Conservation (phyloP, 768 basidiomycete genomes). For the Mycena pura region DNA sequence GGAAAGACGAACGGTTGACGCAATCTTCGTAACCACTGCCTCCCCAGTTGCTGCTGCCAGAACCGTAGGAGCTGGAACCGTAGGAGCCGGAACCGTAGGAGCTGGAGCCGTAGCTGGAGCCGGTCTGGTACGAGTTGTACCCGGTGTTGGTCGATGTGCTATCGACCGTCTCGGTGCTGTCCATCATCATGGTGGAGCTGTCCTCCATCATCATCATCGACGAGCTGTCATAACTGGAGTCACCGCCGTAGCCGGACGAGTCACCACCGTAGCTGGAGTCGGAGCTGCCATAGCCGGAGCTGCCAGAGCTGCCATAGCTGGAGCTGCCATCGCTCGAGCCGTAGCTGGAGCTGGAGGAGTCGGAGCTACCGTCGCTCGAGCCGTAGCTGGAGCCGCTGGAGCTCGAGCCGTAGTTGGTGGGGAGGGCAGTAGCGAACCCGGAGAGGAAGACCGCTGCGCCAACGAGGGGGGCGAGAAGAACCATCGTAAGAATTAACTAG, state of each 20-base stretch:
- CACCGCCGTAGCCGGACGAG: conserved; percentile 30
- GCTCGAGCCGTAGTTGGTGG: conserved; percentile 21
- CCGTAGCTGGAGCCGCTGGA: conserved; percentile 20
- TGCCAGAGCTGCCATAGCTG: conserved; percentile 12
- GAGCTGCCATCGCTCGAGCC: conserved; percentile 23
- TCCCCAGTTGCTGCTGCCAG: conserved; percentile 65
- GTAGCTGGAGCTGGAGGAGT: conserved; percentile 19
- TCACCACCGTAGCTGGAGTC: conserved; percentile 28
- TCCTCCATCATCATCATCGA: too few relatives aligned
- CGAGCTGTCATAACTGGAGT: conserved; percentile 22
- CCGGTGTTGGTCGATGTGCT: conserved; percentile 16
- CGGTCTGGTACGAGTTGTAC: conserved; percentile 28
- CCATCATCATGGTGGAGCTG: too few relatives aligned
- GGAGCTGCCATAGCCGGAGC: conserved; percentile 24
- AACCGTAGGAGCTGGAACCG: conserved; percentile 56
- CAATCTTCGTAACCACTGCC: conserved; percentile 67
- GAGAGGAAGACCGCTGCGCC: conserved; percentile 61
- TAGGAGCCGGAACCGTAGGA: conserved; percentile 41
- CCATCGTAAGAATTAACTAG: conserved; percentile 59
- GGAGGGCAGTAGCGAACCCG: conserved; percentile 56
- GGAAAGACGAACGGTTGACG: conserved; percentile 58
- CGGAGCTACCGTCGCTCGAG: conserved; percentile 23
- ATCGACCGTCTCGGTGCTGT: too few relatives aligned
- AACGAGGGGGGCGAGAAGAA: conserved; percentile 60
- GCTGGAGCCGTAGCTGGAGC: conserved; percentile 31